Conservation (phyloP, 805 yeast genomes). For the Suhomyces kilbournensis region DNA sequence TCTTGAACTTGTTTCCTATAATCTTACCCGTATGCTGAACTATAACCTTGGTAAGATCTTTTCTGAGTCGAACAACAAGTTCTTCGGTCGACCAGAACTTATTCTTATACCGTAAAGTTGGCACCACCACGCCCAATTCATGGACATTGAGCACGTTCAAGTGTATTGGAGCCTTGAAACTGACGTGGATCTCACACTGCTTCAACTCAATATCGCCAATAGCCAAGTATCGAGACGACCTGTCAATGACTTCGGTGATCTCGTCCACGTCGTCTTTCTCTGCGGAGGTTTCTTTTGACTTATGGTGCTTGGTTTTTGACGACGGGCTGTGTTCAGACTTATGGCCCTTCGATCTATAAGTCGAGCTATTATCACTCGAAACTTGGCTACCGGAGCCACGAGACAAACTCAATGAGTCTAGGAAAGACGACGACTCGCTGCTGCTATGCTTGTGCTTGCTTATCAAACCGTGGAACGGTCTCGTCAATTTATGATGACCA, state of each 20-base stretch:
- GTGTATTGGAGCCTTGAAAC: conserved; percentile 74
- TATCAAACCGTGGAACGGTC: neutral
- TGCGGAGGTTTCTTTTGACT: conserved; percentile 1
- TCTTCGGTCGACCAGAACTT: conserved; percentile 75
- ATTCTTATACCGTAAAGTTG: conserved; percentile 54
- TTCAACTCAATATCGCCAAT: conserved; percentile 35
- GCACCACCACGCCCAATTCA: conserved; percentile 64
- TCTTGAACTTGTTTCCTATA: conserved; percentile 67
- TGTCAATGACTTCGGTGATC: conserved; percentile 36
- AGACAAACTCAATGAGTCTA: neutral
- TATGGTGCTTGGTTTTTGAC: neutral
- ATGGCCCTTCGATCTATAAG: neutral
- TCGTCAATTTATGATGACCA: neutral
- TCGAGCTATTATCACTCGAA: neutral
- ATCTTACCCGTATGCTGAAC: conserved; percentile 72
- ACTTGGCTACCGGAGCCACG: neutral
- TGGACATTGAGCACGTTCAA: conserved; percentile 73
- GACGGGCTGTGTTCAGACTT: neutral
- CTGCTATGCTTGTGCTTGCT: neutral
- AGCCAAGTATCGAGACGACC: conserved; percentile 44
- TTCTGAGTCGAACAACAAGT: conserved; percentile 57
- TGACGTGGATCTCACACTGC: conserved; percentile 49
- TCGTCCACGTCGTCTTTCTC: conserved; percentile 27
- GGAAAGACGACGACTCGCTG: neutral
- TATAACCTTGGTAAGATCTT: conserved; percentile 56